These are phyloP conservation scores for Cymbopogon flexuosus DNA, from an alignment of 202 grass and related monocot species.

Conservation along the genomic window DNA sequence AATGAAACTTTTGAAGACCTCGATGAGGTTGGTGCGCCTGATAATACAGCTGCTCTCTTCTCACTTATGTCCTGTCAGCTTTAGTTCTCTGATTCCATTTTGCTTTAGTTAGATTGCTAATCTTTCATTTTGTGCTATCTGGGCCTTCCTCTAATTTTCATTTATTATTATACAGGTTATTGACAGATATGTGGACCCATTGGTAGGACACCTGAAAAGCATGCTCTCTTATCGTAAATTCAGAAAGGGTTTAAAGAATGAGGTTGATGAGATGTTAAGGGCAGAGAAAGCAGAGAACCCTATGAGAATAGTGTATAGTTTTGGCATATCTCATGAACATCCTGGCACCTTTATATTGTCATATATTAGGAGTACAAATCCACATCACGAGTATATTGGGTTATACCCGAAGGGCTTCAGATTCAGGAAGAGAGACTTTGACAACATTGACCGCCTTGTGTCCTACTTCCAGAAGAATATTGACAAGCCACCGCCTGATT, in stretches of 20 bases:
- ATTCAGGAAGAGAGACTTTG: constrained; percentile 90
- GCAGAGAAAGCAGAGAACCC: constrained; percentile 79
- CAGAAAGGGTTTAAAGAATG: constrained; percentile 73
- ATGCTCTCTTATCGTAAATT: constrained; percentile 95
- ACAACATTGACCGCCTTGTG: constrained; percentile 73
- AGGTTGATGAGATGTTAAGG: constrained; percentile 69
- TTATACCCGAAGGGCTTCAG: constrained; percentile 88
- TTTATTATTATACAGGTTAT: constrained; percentile 61
- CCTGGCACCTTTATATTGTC: constrained; percentile 87
- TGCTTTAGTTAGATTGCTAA: neutral
- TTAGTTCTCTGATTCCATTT: neutral
- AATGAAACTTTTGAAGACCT: constrained; percentile 98
- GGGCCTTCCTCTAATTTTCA: constrained; percentile 11
- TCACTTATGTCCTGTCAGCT: neutral
- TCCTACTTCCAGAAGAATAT: constrained; percentile 93
- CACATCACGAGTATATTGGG: constrained; percentile 93
- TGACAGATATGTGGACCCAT: constrained; percentile 90
- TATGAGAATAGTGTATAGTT: constrained; percentile 88
- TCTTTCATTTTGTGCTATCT: neutral
- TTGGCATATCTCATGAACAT: constrained; percentile 85
- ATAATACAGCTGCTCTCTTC: neutral
- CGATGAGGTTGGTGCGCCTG: constrained; percentile 62
- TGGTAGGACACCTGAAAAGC: constrained; percentile 73
- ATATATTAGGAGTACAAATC: constrained; percentile 88
- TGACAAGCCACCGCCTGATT: constrained; percentile 74